Evolutionary conservation across 257 asterid genomes (phyloP).

Genomic region (Catharanthus roseus): DNA sequence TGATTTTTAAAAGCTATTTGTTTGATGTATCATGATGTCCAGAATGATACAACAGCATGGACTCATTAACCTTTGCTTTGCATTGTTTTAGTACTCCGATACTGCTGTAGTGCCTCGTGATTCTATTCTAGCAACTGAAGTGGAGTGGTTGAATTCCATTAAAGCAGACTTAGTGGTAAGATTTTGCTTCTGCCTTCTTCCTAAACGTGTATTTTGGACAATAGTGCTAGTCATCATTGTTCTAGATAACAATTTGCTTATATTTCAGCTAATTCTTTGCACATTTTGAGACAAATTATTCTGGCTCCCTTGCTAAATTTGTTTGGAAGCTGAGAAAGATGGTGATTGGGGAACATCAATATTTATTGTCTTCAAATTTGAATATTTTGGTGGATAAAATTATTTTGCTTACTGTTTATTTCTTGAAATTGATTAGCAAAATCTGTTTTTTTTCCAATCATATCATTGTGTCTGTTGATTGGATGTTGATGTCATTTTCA

Average conservation of each 20-base stretch:
- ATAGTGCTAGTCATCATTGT: not conserved
- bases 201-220: not conserved
- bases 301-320: not conserved
- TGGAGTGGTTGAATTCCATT: conserved; percentile 91
- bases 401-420: not conserved
- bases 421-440: not conserved
- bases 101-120: conserved; percentile 96
- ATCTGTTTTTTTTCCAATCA: not conserved
- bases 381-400: not conserved
- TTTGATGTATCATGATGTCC: not conserved
- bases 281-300: too few species aligned
- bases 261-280: not conserved
- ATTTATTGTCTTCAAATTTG: not conserved
- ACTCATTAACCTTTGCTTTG: not conserved
- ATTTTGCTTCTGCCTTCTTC: not conserved
- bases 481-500: not conserved
- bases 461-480: not conserved
- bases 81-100: conserved; percentile 69
- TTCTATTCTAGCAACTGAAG: conserved; percentile 74
- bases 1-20: not conserved
- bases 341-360: not conserved
- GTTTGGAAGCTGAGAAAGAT: not conserved
- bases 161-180: conserved; percentile 91
- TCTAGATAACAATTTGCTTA: not conserved
- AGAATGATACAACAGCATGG: not conserved